Base-by-base conservation (phyloP, 805 yeast species). In the Helenozyma rhizophorensis region DNA sequence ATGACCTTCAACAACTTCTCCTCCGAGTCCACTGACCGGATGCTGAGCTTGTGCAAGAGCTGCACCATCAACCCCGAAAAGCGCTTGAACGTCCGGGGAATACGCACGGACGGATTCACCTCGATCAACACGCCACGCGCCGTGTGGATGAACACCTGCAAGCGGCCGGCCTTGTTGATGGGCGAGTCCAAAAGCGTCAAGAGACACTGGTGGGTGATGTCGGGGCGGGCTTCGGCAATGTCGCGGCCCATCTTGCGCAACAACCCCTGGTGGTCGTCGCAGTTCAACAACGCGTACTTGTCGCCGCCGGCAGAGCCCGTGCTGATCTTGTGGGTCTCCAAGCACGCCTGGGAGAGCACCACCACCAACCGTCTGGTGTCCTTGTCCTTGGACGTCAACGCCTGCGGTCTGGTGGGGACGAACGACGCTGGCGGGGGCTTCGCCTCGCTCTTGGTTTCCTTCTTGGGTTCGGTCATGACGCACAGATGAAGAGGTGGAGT, bases 61-160 rank as follows among this genome's bases (percentile, higher is more conserved):
- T 93, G 98, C 28, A 93, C 98, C 97, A 93, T 93, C 47, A 93
- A 74, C 5, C 98, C 98, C 3, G 96, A 85, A 57, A 93, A 93
- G 61, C 98, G 81, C 64, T 93, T 93, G 68, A 93, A 93, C 1
- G 98, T 93, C 70, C 98, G 83, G 42, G 98, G 98, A 47, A 93
- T 93, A 60, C 98, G 83, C 34, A 93, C 97, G 22, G 85, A 75
- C 27, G 98, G 98, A 57, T 90, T 93, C 40, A 93, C 95, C 60
- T 93, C 98, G 50, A 93, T 78, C 41, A 93, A 76, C 10, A 93
- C 96, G 17, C 96, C 96, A 47, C 90, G 76, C 13, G 96, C 90
- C 9, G 98, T 93, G 50, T 87, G 96, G 38, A 93, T 88, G 62
- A 90, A 93, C 10, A 93, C 98, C 62, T 93, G 98, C 47, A 93